phyloP scores from a whole-genome alignment of 2,329 filamentous ascomycete species.

The Leptographium procerum region DNA sequence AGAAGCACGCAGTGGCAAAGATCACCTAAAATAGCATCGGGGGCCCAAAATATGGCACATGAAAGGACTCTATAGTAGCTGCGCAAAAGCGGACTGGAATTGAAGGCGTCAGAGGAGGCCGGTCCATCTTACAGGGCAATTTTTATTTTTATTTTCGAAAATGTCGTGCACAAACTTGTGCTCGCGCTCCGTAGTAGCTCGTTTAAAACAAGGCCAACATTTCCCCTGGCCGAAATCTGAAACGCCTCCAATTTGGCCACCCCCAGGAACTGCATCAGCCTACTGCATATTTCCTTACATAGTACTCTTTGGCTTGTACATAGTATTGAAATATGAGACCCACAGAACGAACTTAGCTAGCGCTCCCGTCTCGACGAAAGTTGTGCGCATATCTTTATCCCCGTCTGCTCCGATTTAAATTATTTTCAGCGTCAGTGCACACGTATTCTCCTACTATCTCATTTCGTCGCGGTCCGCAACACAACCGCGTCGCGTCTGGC shows the following conservation, averaged over 20 bases:
- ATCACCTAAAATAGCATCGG: too few relatives aligned
- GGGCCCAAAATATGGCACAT: too few relatives aligned
- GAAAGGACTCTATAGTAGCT: too few relatives aligned
- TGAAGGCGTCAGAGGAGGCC: too few relatives aligned
- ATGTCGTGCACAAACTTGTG: too few relatives aligned
- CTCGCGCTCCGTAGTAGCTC: too few relatives aligned
- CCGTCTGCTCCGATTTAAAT: background rate
- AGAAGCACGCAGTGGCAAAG: too few relatives aligned
- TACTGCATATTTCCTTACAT: background rate
- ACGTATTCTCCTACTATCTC: background rate
- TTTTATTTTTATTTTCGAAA: too few relatives aligned
- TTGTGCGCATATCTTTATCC: background rate
- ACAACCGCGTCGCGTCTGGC: background rate
- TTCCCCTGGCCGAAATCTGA: background rate
- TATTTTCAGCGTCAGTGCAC: background rate
- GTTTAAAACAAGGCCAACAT: background rate
- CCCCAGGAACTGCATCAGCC: conserved; percentile 2
- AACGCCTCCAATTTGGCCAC: background rate
- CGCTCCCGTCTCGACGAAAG: background rate
- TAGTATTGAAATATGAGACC: background rate
- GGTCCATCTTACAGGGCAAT: too few relatives aligned
- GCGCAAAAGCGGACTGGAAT: too few relatives aligned
- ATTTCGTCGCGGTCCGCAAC: background rate
- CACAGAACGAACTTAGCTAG: background rate
- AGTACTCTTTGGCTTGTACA: too few relatives aligned